Conservation (phyloP, 2,329 filamentous ascomycete genomes). For the Fusarium veterinarium region DNA sequence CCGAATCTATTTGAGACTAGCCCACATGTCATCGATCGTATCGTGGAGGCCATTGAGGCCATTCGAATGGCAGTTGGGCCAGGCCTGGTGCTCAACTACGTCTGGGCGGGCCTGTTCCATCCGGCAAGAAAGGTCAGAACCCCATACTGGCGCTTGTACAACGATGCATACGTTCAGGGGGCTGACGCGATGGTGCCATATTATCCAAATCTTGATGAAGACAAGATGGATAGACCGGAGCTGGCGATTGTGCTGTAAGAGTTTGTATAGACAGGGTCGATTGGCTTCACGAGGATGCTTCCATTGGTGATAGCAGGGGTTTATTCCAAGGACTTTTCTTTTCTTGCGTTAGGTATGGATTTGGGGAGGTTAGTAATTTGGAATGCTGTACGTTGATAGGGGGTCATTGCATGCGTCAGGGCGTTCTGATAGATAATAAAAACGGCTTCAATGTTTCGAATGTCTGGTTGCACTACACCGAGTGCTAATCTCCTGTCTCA, state of each 20-base stretch:
- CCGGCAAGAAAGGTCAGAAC: constrained; percentile 93
- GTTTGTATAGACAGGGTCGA: constrained; percentile 14
- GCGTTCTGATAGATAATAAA: constrained; percentile 46
- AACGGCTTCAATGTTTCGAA: constrained; percentile 37
- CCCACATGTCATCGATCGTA: constrained; percentile 97
- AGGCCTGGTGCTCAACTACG: constrained; percentile 95
- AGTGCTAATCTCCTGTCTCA: constrained; percentile 15
- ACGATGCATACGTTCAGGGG: constrained; percentile 93
- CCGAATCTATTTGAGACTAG: constrained; percentile 98
- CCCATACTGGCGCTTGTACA: constrained; percentile 97
- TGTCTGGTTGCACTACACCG: background rate
- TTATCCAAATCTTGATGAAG: constrained; percentile 88
- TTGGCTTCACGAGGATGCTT: constrained; percentile 18
- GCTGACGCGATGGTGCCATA: constrained; percentile 97
- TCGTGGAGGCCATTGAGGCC: constrained; percentile 96
- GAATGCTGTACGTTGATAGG: constrained; percentile 39
- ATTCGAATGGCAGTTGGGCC: constrained; percentile 93
- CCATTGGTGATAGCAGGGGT: constrained; percentile 14
- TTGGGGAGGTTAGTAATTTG: constrained; percentile 42
- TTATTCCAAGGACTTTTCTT: constrained; percentile 22
- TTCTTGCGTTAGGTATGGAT: constrained; percentile 18
- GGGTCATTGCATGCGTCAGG: constrained; percentile 42
- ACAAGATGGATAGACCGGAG: constrained; percentile 82
- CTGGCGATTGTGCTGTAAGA: constrained; percentile 82
- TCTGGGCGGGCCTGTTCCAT: constrained; percentile 98